Conservation (phyloP, 116 monocot genomes). For the Phalaenopsis hybrid region DNA sequence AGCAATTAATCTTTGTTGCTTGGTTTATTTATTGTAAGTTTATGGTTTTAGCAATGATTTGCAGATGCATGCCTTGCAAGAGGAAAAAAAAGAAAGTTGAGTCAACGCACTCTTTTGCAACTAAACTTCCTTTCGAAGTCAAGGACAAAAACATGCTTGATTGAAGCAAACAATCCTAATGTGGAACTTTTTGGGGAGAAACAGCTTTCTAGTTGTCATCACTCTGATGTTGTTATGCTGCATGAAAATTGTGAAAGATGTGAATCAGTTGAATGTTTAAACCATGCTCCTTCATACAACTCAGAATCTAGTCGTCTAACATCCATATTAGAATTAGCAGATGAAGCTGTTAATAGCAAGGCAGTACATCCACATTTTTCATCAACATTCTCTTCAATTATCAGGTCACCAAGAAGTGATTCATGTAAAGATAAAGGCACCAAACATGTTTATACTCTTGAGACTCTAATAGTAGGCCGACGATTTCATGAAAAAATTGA, state of each 20-base stretch:
- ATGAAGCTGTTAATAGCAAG: slow-evolving; percentile 2
- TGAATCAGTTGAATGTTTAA: slow-evolving; percentile 2
- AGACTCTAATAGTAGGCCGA: slow-evolving; percentile 76
- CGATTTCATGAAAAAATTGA: slow-evolving; percentile 53
- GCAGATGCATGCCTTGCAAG: slow-evolving; percentile 74
- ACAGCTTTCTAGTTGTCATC: slow-evolving; percentile 3
- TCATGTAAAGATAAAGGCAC: slow-evolving; percentile 11
- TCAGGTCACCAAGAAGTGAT: slow-evolving; percentile 10
- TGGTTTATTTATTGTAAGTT: not conserved
- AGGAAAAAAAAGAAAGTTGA: slow-evolving; percentile 65
- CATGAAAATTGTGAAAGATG: slow-evolving; percentile 4
- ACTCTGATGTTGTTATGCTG: not conserved
- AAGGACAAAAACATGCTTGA: slow-evolving; percentile 7
- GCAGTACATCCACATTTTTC: not conserved
- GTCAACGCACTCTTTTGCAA: slow-evolving; percentile 65
- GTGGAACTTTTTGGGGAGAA: slow-evolving; percentile 5
- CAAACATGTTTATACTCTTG: slow-evolving; percentile 21
- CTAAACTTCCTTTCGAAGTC: slow-evolving; percentile 37
- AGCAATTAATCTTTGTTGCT: not conserved
- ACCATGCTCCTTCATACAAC: slow-evolving; percentile 8
- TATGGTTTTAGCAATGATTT: slow-evolving; percentile 13
- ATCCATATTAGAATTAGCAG: not conserved
- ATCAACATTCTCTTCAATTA: not conserved
- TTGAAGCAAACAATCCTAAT: slow-evolving; percentile 2
- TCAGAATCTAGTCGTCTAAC: slow-evolving; percentile 1